A percentile compares a stretch with the other conserved stretches of the same genome.
phyloP scores from a whole-genome alignment of 1,284 basidiomycete species.

The Apiotrichum sp. region DNA sequence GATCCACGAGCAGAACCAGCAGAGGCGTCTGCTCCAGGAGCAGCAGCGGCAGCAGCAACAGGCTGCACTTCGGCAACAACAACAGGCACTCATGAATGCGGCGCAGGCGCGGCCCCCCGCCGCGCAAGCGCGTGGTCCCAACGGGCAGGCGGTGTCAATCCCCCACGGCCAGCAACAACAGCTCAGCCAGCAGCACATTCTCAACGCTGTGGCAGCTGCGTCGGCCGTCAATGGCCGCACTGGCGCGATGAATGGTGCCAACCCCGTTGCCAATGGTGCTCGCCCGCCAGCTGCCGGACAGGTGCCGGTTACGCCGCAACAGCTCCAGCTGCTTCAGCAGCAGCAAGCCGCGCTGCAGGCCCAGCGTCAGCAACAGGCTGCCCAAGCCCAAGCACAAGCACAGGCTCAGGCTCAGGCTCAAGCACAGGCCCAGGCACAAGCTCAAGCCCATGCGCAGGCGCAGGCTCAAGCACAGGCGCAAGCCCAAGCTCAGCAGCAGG shows the following conservation, averaged over 20 bases:
- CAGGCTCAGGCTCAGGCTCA: slow-evolving; percentile 21
- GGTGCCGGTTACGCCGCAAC: slow-evolving; percentile 18
- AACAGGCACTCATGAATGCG: slow-evolving; percentile 9
- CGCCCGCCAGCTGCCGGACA: slow-evolving; percentile 5
- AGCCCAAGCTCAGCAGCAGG: slow-evolving; percentile 10
- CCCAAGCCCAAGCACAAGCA: slow-evolving; percentile 7
- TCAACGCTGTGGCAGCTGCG: slow-evolving; percentile 40
- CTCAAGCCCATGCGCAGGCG: slow-evolving; percentile 8
- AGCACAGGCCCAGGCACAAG: slow-evolving; percentile 15
- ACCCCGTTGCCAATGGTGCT: slow-evolving; percentile 9
- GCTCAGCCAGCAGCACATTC: slow-evolving; percentile 36
- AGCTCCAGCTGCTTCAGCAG: slow-evolving; percentile 40
- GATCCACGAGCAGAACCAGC: slow-evolving; percentile 31
- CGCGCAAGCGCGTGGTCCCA: slow-evolving; percentile 16
- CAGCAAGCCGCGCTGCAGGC: slow-evolving; percentile 24
- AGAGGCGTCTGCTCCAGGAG: slow-evolving; percentile 34
- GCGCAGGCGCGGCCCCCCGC: slow-evolving; percentile 5
- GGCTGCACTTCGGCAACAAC: slow-evolving; percentile 15
- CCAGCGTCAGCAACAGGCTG: slow-evolving; percentile 2
- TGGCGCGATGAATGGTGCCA: background rate
- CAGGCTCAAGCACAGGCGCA: slow-evolving; percentile 1
- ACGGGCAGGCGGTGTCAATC: slow-evolving; percentile 32
- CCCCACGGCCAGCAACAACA: slow-evolving; percentile 11
- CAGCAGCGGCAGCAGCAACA: slow-evolving; percentile 26
- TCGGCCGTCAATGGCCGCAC: slow-evolving; percentile 26